A percentile compares a stretch with the other conserved stretches of the same genome.
Evolutionary conservation across 805 yeast genomes (phyloP).

Genomic region (Yarrowia sp.): DNA sequence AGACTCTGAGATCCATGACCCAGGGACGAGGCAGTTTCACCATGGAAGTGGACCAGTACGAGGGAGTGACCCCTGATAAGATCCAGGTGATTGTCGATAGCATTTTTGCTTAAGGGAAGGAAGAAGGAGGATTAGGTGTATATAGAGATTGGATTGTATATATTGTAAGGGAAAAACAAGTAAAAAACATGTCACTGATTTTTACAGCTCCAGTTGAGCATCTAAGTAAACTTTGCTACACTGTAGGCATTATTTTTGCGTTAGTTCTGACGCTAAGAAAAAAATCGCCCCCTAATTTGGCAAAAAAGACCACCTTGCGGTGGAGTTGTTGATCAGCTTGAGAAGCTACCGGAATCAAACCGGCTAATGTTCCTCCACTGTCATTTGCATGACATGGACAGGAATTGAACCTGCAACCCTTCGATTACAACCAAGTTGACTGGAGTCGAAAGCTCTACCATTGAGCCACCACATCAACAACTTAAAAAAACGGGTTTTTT

Average conservation of each 20-base stretch:
- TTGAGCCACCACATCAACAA: constrained; percentile 63
- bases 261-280: no score
- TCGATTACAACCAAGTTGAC: constrained; percentile 56
- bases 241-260: no score
- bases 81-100: constrained; percentile 45
- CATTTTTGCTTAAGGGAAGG: constrained; percentile 5
- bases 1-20: constrained; percentile 78
- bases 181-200: no score
- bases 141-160: constrained; percentile 9
- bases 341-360: constrained; percentile 39
- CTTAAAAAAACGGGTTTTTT: background rate
- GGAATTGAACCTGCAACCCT: constrained; percentile 86
- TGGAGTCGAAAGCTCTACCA: constrained; percentile 84
- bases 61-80: constrained; percentile 64
- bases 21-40: constrained; percentile 87
- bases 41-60: constrained; percentile 80
- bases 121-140: background rate
- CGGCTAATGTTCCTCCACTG: constrained; percentile 37
- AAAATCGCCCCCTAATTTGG: no score
- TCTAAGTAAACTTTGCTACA: no score
- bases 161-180: background rate
- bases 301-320: background rate
- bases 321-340: constrained; percentile 35
- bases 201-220: no score
- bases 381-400: constrained; percentile 63